phyloP scores from a whole-genome alignment of 129 eudicot species.

The Pulicaria dysenterica region DNA sequence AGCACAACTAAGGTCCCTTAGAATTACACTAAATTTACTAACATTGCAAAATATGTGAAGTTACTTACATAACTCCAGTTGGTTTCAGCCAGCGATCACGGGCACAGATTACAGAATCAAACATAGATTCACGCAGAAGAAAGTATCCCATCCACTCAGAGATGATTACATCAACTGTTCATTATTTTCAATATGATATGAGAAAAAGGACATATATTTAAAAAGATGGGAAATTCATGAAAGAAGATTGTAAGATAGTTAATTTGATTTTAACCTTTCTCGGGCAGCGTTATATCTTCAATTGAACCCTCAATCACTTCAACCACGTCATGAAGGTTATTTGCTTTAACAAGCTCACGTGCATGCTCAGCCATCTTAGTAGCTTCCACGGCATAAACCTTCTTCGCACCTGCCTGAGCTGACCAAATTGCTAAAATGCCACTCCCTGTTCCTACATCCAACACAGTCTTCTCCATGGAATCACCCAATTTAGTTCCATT shows the following conservation, averaged over 20 bases:
- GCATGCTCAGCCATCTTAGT: conserved; percentile 96
- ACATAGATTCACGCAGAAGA: conserved; percentile 99
- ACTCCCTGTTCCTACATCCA: conserved; percentile 98
- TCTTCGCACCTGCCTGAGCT: conserved; percentile 96
- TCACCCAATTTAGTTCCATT: conserved; percentile 47
- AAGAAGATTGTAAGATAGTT: not conserved
- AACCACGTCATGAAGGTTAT: conserved; percentile 61
- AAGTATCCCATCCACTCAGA: conserved; percentile 99
- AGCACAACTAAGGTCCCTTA: no score
- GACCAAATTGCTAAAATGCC: conserved; percentile 98
- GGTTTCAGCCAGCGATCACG: conserved; percentile 99
- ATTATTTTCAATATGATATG: not conserved
- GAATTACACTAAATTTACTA: not conserved
- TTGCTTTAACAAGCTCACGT: conserved; percentile 73
- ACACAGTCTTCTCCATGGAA: conserved; percentile 63
- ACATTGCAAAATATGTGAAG: not conserved
- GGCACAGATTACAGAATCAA: conserved; percentile 92
- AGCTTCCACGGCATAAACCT: conserved; percentile 97
- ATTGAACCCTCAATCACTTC: conserved; percentile 96
- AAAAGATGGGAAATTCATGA: not conserved
- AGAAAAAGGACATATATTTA: not conserved
- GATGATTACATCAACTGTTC: conserved; percentile 92
- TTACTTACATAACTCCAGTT: conserved; percentile 84
- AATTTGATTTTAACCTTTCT: conserved; percentile 59
- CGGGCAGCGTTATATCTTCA: conserved; percentile 81